Conservation (phyloP, 2,329 filamentous ascomycete genomes). For the Penicillium occitanis region DNA sequence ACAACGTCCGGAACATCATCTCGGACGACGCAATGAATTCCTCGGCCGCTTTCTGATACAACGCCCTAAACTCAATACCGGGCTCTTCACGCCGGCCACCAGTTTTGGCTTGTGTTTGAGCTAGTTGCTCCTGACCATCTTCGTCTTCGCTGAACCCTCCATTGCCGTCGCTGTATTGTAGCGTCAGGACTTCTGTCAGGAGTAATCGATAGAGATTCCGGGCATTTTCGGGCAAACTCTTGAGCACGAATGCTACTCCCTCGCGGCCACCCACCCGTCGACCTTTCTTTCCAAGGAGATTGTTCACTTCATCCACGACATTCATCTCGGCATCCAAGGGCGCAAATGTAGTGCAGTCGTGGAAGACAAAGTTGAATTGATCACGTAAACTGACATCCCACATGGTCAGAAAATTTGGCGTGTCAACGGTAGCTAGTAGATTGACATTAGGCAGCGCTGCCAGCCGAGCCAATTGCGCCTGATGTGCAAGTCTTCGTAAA, state of each 20-base stretch:
- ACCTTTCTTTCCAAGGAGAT: conserved; percentile 77
- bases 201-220: conserved; percentile 81
- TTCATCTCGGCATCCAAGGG: conserved; percentile 73
- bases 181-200: conserved; percentile 76
- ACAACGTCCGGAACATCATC: conserved; percentile 86
- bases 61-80: conserved; percentile 82
- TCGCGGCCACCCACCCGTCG: conserved; percentile 82
- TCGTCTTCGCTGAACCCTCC: conserved; percentile 54
- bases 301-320: conserved; percentile 85
- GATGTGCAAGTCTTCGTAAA: conserved; percentile 68
- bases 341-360: conserved; percentile 89
- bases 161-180: conserved; percentile 49
- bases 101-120: conserved; percentile 1
- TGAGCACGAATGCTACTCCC: conserved; percentile 86
- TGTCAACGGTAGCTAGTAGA: conserved; percentile 79
- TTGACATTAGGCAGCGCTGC: conserved; percentile 70
- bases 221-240: conserved; percentile 88
- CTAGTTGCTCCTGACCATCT: conserved; percentile 24
- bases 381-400: conserved; percentile 88
- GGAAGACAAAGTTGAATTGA: conserved; percentile 82
- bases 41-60: conserved; percentile 94
- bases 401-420: conserved; percentile 79
- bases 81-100: conserved; percentile 39
- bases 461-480: conserved; percentile 73
- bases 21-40: conserved; percentile 97